Base-by-base conservation (phyloP, 1,284 basidiomycete species). In the Ustilago xerochloae region DNA sequence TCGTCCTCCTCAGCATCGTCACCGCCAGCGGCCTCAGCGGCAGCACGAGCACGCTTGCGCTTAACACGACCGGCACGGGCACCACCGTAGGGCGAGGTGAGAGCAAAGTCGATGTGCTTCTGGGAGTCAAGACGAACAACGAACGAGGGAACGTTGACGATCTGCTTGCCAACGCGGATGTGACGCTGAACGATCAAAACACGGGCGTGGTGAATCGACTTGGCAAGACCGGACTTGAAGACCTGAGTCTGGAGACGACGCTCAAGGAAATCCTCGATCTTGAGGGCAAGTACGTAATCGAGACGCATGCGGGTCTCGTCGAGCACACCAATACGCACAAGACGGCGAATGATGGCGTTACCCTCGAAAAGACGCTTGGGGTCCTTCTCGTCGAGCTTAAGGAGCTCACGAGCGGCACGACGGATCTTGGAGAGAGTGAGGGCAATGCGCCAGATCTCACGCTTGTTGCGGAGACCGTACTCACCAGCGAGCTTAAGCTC, bases 211-310 rank as follows among this genome's bases (percentile, higher is more conserved):
- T 99, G 97, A 83, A 99, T 97, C 81, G 90, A 92, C 91, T 98
- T 98, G 74, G 97, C 97, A 78, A 99, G 89, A 81, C 95, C 94
- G 77, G 90, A 91, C 90, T 99, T 99, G 93, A 98, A 99, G 82
- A 99, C 97, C 88, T 98, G 97, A 61, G 97, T 99, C 88, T 99
- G 97, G 83, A 99, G 88, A 83, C 97, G 89, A 82, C 97, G 91
- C 90, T 99, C 97, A 90, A 99, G 91, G 91, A 99, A 99, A 88
- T 99, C 96, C 88, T 99, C 96, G 82, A 98, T 92, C 89, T 98
- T 98, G 85, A 98, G 89, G 64, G 95, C 95, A 85, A 99, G 88
- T 88, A 98, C 96, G 91, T 98, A 99, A 92, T 98, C 79, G 60
- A 83, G 82, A 62, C 83, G 79, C 97, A 99, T 98, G 87, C 95